phyloP scores from a whole-genome alignment of 805 yeast genomes.

The Brettanomyces nanus region DNA sequence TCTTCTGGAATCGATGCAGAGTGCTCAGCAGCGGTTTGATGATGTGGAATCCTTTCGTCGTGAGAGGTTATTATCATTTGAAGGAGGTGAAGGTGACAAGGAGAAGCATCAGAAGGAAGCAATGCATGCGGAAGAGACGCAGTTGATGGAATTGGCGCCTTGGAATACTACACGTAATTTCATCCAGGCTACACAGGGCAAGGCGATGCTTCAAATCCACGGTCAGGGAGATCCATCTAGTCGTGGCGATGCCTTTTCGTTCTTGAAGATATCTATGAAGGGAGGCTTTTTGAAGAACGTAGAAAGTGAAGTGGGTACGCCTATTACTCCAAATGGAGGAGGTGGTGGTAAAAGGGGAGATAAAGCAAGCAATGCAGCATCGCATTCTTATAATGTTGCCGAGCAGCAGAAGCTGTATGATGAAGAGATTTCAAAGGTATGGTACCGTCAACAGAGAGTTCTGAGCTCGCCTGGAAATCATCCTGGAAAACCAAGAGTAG shows the following conservation, averaged over 20 bases:
- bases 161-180: conserved; percentile 94
- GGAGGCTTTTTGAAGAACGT: conserved; percentile 59
- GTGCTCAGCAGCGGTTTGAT: conserved; percentile 81
- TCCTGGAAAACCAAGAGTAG: conserved; percentile 16
- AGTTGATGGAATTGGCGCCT: conserved; percentile 82
- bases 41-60: conserved; percentile 57
- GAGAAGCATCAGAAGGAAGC: conserved; percentile 11
- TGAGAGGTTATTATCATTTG: conserved; percentile 26
- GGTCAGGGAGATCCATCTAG: conserved; percentile 96
- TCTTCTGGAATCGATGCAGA: conserved; percentile 84
- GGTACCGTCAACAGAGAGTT: conserved; percentile 75
- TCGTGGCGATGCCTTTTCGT: conserved; percentile 81
- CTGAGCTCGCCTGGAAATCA: conserved; percentile 31
- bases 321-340: conserved; percentile 19
- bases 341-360: conserved; percentile 21
- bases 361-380: conserved; percentile 38
- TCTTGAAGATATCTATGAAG: conserved; percentile 87
- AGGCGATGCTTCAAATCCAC: conserved; percentile 90
- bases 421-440: conserved; percentile 77
- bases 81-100: conserved; percentile 3
- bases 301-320: conserved; percentile 11
- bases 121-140: conserved; percentile 42
- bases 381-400: conserved; percentile 74
- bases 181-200: conserved; percentile 89
- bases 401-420: conserved; percentile 87